A percentile compares a stretch with the other conserved stretches of the same genome.
These are phyloP conservation scores for Pythium aristosporum DNA, from an alignment of 352 stramenopile species.

Conservation along the genomic window DNA sequence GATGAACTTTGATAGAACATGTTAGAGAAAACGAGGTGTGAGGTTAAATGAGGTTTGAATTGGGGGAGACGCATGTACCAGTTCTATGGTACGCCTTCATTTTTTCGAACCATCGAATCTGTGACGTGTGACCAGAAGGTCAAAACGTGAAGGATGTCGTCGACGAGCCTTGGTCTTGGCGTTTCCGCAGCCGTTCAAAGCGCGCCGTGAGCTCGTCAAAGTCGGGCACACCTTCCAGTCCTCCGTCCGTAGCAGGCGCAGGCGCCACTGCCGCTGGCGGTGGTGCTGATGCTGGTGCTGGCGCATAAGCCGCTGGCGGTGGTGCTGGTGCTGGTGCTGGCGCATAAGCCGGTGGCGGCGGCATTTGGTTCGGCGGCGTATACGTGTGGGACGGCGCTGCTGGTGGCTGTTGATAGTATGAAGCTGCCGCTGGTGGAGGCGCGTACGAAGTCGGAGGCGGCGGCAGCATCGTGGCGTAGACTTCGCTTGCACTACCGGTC, in stretches of 20 bases:
- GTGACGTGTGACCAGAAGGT: conserved; percentile 23
- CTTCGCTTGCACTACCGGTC: conserved; percentile 22
- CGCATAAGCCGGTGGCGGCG: not conserved
- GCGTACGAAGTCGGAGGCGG: conserved; percentile 6
- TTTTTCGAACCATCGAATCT: conserved; percentile 6
- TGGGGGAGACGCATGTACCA: conserved; percentile 16
- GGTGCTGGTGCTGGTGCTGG: conserved; percentile 12
- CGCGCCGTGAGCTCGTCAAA: conserved; percentile 93
- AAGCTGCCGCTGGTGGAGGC: conserved; percentile 11
- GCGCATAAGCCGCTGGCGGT: conserved; percentile 7
- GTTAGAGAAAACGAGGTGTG: conserved; percentile 26
- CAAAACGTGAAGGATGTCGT: conserved; percentile 66
- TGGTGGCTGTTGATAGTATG: conserved; percentile 15
- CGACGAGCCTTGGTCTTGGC: conserved; percentile 51
- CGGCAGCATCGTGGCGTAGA: conserved; percentile 14
- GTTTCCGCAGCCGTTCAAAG: conserved; percentile 89
- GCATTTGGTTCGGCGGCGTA: conserved; percentile 5
- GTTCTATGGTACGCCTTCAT: conserved; percentile 15
- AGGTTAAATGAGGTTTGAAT: conserved; percentile 27
- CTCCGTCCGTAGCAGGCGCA: conserved; percentile 5
- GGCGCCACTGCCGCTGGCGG: conserved; percentile 7
- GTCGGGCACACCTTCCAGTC: conserved; percentile 58
- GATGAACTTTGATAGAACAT: not conserved
- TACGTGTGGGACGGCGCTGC: conserved; percentile 3
- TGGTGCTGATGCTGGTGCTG: conserved; percentile 8